Evolutionary conservation across 2,329 filamentous ascomycete species (phyloP).

Genomic region (Xylaria sp.): DNA sequence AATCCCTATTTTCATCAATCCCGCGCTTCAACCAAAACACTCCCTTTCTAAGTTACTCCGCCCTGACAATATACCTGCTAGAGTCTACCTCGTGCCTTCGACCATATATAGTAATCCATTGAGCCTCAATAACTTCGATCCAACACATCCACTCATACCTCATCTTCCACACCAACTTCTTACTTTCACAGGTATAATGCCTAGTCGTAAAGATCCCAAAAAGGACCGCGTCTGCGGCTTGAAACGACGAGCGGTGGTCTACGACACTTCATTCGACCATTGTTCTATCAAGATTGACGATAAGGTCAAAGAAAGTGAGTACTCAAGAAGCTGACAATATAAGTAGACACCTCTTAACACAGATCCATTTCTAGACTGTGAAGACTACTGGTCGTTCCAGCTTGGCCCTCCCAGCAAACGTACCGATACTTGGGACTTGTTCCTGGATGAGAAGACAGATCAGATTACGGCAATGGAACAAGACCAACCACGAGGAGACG

Average conservation of each 20-base stretch:
- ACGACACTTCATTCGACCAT: not conserved
- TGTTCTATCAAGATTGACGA: conserved; percentile 13
- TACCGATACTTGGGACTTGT: conserved; percentile 24
- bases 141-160: not conserved
- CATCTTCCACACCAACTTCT: not conserved
- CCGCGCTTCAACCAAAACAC: not conserved
- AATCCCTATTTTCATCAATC: not conserved
- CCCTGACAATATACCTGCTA: no score
- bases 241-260: conserved; percentile 18
- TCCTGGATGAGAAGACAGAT: conserved; percentile 11
- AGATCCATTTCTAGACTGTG: conserved; percentile 3
- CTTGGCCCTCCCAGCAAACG: conserved; percentile 14
- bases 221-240: conserved; percentile 1
- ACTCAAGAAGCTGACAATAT: not conserved
- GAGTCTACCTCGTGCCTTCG: not conserved
- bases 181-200: not conserved
- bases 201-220: not conserved
- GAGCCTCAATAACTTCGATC: not conserved
- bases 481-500: not conserved
- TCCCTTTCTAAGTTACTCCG: no score
- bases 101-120: not conserved
- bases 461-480: not conserved
- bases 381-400: conserved; percentile 26
- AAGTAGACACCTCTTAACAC: not conserved
- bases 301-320: conserved; percentile 18